These are phyloP conservation scores for Collybia sp. DNA, from an alignment of 768 basidiomycete species.

Conservation along the genomic window DNA sequence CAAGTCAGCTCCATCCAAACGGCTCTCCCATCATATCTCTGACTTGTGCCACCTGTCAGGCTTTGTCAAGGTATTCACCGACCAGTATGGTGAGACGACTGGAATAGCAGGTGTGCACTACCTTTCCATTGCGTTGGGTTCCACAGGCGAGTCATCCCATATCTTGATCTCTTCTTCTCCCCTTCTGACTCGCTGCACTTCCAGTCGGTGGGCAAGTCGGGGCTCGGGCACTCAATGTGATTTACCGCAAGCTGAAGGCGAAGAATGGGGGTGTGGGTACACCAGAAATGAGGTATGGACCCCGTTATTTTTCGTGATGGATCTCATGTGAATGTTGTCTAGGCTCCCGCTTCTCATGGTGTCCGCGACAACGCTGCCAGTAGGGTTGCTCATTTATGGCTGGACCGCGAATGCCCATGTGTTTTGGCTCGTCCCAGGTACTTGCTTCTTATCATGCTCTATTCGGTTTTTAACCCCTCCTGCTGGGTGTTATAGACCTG, in stretches of 20 bases:
- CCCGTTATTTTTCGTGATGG: not conserved
- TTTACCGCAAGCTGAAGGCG: conserved; percentile 40
- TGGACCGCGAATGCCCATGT: conserved; percentile 50
- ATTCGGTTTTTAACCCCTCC: too few relatives aligned
- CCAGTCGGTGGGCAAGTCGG: conserved; percentile 33
- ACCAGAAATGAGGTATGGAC: conserved; percentile 44
- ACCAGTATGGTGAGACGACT: conserved; percentile 39
- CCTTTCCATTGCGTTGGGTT: conserved; percentile 53
- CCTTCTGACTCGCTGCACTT: not conserved
- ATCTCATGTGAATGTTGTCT: not conserved
- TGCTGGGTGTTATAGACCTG: conserved; percentile 7
- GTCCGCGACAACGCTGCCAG: conserved; percentile 47
- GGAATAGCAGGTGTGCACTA: conserved; percentile 63
- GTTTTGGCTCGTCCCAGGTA: conserved; percentile 59
- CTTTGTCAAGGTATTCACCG: conserved; percentile 47
- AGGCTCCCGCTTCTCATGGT: conserved; percentile 38
- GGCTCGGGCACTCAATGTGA: conserved; percentile 39
- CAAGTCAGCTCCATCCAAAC: conserved; percentile 22
- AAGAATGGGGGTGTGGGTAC: conserved; percentile 47
- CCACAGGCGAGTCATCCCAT: conserved; percentile 29
- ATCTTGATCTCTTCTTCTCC: conserved; percentile 9
- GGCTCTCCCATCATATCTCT: conserved; percentile 1
- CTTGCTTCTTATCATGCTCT: conserved; percentile 6
- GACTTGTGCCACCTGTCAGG: conserved; percentile 24
- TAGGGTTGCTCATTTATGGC: conserved; percentile 58